Evolutionary conservation across 345 rosid genomes (phyloP), one percentile per base, ranked within the genome.

Genomic region (Erodium maritimum): DNA sequence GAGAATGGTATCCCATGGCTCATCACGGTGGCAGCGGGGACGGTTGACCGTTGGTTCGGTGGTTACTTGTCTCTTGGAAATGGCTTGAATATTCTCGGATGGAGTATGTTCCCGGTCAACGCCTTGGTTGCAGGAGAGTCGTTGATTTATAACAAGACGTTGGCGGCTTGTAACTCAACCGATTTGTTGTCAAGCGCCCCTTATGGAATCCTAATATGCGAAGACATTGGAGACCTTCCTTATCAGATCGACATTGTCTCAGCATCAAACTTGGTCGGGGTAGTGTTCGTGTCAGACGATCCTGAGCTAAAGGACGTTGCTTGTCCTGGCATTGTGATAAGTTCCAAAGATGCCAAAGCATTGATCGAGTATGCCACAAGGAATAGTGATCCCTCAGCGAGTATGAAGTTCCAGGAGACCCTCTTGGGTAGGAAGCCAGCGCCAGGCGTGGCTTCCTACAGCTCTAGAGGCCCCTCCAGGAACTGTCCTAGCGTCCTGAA

Each of bases 381-480:
- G 0, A n/a, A 18, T 6, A 13, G 21, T 2, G 17, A 67, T 1
- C 71, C 78, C 0, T 56, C 61, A 5, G 83, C 69, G 7, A 73
- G 76, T 19, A 69, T 82, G 21, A 56, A 60, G 56, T 78, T 82
- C 42, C 71, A 71, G 50, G 67, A 74, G 19, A 80, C 83, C 0
- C 56, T 64, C 17, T n/a, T 73, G 21, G 73, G 77, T 17, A 67
- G 69, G 17, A 60, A 64, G 61, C 75, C 80, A 37, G 80, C 83
- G 7, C 82, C 89, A 2, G 50, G 23, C n/a, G 63, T 74, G 8
- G 67, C 77, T 59, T 54, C 16, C 45, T 80, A 76, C 60, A 70
- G 72, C 61, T 82, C 85, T 8, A 66, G 83, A 59, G 85, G 83
- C 37, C 85, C 85, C 23, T 76, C 83, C 46, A 69, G 77, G 5